A percentile compares a stretch with the other conserved stretches of the same genome.
Conservation (phyloP, 2,329 filamentous ascomycete species). For the Xylariales sp. region DNA sequence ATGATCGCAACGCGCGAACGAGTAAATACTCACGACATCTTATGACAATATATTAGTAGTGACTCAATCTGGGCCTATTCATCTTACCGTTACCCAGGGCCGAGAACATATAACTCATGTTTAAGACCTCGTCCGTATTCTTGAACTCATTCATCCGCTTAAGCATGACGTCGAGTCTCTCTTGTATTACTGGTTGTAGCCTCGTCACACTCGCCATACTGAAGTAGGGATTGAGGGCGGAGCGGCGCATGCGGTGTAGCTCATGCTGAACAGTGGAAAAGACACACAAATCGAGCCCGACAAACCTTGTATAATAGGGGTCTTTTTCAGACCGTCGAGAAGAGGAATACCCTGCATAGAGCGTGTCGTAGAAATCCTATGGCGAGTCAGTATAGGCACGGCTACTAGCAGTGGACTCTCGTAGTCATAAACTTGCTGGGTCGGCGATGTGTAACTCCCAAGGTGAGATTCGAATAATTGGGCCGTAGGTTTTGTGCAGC, state of each 20-base stretch:
- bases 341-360: constrained; percentile 21
- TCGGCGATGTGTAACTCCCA: constrained; percentile 27
- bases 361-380: constrained; percentile 30
- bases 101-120: constrained; percentile 22
- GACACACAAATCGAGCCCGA: constrained; percentile 25
- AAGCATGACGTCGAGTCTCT: constrained; percentile 26
- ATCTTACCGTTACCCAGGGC: constrained; percentile 24
- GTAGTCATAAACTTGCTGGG: constrained; percentile 6
- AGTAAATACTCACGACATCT: constrained; percentile 26
- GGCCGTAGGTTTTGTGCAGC: constrained; percentile 26
- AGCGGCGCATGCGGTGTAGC: constrained; percentile 24
- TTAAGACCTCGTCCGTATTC: constrained; percentile 16
- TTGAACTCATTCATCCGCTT: constrained; percentile 20
- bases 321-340: constrained; percentile 27
- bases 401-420: background rate
- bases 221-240: constrained; percentile 26
- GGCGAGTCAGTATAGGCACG: background rate
- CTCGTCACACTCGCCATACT: constrained; percentile 21
- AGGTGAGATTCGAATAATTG: constrained; percentile 26
- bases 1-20: constrained; percentile 28
- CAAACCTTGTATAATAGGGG: constrained; percentile 22
- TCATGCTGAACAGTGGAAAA: constrained; percentile 31
- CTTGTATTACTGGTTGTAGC: constrained; percentile 29
- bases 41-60: background rate
- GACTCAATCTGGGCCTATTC: background rate